Conservation (phyloP, 139 green algal genomes). For the Mesostigma viride region DNA sequence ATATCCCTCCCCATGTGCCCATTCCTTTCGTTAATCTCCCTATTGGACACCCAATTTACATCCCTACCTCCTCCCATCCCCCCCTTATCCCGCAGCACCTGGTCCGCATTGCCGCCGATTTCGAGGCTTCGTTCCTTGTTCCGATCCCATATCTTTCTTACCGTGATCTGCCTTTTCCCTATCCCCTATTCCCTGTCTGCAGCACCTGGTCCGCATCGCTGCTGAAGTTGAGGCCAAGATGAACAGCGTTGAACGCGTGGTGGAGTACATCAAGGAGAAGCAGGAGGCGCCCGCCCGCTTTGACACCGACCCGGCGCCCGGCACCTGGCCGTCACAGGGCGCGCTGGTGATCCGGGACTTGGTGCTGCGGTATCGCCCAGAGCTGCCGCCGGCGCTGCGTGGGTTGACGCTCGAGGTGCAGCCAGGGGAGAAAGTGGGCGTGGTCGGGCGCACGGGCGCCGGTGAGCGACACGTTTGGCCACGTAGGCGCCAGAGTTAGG, state of each 20-base stretch:
- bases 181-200: too few relatives aligned
- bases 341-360: slow-evolving; percentile 43
- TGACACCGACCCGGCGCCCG: neutral
- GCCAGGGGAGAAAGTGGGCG: slow-evolving; percentile 52
- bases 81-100: too few relatives aligned
- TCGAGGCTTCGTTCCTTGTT: too few relatives aligned
- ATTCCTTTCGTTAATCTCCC: too few relatives aligned
- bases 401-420: slow-evolving; percentile 34
- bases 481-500: too few relatives aligned
- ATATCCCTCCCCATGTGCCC: too few relatives aligned
- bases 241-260: neutral
- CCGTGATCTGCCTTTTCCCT: too few relatives aligned
- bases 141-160: too few relatives aligned
- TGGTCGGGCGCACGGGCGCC: slow-evolving; percentile 55
- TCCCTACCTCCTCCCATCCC: too few relatives aligned
- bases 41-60: too few relatives aligned
- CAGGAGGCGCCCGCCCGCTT: neutral
- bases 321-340: slow-evolving; percentile 45
- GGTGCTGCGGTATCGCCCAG: slow-evolving; percentile 61
- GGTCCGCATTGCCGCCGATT: too few relatives aligned
- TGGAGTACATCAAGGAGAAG: neutral
- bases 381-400: slow-evolving; percentile 56
- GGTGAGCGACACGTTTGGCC: too few relatives aligned
- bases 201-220: slow-evolving; percentile 9
- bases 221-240: slow-evolving; percentile 16